These are phyloP conservation scores for Elaphomyces granulatus DNA, from an alignment of 495 filamentous ascomycete genomes.

Conservation along the genomic window DNA sequence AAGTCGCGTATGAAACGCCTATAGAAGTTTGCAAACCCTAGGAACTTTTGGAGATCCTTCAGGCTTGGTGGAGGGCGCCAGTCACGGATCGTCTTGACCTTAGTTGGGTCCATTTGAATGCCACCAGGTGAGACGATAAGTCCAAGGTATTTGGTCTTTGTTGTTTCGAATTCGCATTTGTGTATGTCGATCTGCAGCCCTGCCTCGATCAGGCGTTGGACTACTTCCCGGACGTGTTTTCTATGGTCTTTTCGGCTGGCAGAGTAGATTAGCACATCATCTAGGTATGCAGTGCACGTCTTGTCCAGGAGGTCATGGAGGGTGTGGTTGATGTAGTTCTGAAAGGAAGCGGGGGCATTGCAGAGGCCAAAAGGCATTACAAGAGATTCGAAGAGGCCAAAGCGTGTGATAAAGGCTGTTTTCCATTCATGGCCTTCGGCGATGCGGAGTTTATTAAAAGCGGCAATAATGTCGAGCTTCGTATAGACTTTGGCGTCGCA, in stretches of 20 bases:
- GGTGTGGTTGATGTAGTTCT: not conserved
- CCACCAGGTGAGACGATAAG: conserved; percentile 2
- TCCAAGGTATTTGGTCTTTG: conserved; percentile 6
- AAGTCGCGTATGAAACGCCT: conserved; percentile 5
- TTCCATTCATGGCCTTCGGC: conserved; percentile 3
- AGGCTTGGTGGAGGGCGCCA: conserved; percentile 2
- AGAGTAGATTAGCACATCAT: not conserved
- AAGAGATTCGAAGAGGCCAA: not conserved
- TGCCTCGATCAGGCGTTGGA: conserved; percentile 4
- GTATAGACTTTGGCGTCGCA: too few relatives aligned
- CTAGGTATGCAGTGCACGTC: not conserved
- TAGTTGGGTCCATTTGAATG: conserved; percentile 6
- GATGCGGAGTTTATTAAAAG: not conserved
- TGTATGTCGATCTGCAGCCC: conserved; percentile 8
- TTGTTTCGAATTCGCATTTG: conserved; percentile 9
- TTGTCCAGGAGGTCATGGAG: not conserved
- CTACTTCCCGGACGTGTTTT: too few relatives aligned
- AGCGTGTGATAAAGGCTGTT: conserved; percentile 1
- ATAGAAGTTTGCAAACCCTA: conserved; percentile 9
- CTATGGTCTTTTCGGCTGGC: too few relatives aligned
- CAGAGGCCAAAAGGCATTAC: not conserved
- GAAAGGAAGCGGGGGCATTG: not conserved
- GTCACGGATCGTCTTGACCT: conserved; percentile 5
- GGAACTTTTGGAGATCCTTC: conserved; percentile 6
- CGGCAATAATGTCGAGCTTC: not conserved